phyloP scores from a whole-genome alignment of 2,329 filamentous ascomycete genomes.

The Pseudocercospora fuligena region DNA sequence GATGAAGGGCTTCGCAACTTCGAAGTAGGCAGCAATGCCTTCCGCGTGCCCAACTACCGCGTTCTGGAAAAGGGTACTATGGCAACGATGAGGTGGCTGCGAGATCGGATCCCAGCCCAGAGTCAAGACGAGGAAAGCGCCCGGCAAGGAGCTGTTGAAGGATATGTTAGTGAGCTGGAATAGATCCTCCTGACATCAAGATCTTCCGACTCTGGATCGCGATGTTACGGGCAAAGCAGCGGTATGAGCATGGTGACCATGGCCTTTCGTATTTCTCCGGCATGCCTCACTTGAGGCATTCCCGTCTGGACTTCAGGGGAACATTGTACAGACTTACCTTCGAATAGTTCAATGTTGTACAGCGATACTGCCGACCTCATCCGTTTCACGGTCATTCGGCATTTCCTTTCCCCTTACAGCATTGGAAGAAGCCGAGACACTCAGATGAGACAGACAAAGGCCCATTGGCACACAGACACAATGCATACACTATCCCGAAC shows the following conservation, averaged over 20 bases:
- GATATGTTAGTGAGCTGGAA: constrained; percentile 3
- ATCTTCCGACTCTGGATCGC: not conserved
- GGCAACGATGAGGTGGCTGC: constrained; percentile 78
- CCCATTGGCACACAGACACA: too few species aligned
- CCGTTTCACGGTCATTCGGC: too few species aligned
- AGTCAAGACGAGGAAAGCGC: constrained; percentile 5
- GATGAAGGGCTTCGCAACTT: constrained; percentile 68
- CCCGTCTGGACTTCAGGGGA: too few species aligned
- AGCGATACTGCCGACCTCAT: too few species aligned
- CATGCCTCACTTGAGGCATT: too few species aligned
- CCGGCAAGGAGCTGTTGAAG: not conserved
- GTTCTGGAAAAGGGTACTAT: constrained; percentile 87
- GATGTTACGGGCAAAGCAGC: not conserved
- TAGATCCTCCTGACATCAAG: not conserved
- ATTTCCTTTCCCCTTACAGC: too few species aligned
- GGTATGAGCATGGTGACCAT: not conserved
- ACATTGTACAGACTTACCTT: too few species aligned
- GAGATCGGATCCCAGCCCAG: constrained; percentile 53
- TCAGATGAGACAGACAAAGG: too few species aligned
- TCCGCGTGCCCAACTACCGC: constrained; percentile 83
- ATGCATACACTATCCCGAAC: too few species aligned
- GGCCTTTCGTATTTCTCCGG: not conserved
- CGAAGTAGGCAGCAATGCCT: constrained; percentile 83
- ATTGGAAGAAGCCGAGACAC: too few species aligned
- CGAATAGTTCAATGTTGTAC: too few species aligned